Evolutionary conservation across 2,329 filamentous ascomycete species (phyloP).

Genomic region (Cordyceps farinosa): DNA sequence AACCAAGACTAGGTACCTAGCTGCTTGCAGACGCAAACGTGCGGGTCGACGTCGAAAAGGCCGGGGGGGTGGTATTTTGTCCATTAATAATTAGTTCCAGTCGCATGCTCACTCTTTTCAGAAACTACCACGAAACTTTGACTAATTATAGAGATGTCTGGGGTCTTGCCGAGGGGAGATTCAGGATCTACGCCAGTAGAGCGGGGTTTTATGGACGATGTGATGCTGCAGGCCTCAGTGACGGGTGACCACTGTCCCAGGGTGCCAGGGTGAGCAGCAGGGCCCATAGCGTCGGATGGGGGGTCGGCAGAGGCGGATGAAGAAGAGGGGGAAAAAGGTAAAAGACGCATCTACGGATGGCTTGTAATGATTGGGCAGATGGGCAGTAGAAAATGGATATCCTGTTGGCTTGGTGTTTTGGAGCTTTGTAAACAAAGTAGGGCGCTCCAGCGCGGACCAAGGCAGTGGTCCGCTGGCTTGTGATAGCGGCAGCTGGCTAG

Average conservation of each 20-base stretch:
- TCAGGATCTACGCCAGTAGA: background rate
- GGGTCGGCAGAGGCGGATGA: background rate
- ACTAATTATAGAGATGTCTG: background rate
- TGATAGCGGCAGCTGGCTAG: background rate
- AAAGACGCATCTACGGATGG: background rate
- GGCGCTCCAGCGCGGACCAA: background rate
- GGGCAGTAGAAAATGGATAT: background rate
- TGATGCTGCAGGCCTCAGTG: conserved; percentile 8
- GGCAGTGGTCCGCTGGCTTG: background rate
- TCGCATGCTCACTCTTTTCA: background rate
- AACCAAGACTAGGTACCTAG: background rate
- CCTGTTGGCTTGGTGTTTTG: conserved; percentile 1
- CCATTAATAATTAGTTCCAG: background rate
- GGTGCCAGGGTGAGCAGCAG: background rate
- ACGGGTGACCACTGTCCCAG: conserved; percentile 1
- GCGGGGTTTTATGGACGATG: conserved; percentile 2
- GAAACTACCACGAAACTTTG: background rate
- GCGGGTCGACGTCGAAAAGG: background rate
- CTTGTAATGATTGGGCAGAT: no score
- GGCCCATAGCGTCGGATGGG: background rate
- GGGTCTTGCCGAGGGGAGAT: background rate
- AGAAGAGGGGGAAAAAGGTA: background rate
- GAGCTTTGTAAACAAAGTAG: background rate
- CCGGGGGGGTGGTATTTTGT: background rate
- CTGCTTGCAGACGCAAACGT: background rate